These are phyloP conservation scores for Tricholoma matsutake DNA, from an alignment of 768 basidiomycete species.

Conservation along the genomic window DNA sequence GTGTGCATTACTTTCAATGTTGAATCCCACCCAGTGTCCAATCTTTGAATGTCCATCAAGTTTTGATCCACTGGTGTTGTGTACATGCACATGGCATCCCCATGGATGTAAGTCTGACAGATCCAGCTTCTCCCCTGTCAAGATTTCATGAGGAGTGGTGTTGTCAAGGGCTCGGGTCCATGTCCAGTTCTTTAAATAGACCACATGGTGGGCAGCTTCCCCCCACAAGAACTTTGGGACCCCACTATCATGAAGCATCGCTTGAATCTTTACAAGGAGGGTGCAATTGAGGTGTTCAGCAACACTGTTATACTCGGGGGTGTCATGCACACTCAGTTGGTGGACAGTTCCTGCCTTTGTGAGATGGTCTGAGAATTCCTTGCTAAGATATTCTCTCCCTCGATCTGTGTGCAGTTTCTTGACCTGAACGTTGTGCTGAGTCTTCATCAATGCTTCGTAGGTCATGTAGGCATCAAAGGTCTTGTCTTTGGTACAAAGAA, in stretches of 20 bases:
- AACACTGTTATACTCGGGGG: constrained; percentile 42
- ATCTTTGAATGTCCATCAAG: too few relatives aligned
- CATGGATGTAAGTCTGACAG: neutral
- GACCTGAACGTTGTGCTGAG: neutral
- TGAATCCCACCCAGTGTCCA: neutral
- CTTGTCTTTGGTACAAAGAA: too few relatives aligned
- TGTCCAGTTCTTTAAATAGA: constrained; percentile 30
- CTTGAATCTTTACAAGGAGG: constrained; percentile 16
- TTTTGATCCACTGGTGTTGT: too few relatives aligned
- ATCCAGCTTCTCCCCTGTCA: too few relatives aligned
- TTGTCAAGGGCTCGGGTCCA: neutral
- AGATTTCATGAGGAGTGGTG: too few relatives aligned
- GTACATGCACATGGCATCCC: neutral
- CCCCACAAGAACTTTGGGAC: too few relatives aligned
- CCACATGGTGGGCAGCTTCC: constrained; percentile 19
- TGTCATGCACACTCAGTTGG: constrained; percentile 1
- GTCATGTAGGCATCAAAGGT: too few relatives aligned
- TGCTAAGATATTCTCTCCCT: constrained; percentile 3
- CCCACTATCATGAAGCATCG: too few relatives aligned
- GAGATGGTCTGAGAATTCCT: neutral
- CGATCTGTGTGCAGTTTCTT: too few relatives aligned
- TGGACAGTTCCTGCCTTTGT: too few relatives aligned
- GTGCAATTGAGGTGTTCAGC: constrained; percentile 40
- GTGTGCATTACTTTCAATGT: too few relatives aligned
- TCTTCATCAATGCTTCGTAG: neutral